Base-by-base conservation (phyloP, 2,329 filamentous ascomycete species). In the Alternaria solani region DNA sequence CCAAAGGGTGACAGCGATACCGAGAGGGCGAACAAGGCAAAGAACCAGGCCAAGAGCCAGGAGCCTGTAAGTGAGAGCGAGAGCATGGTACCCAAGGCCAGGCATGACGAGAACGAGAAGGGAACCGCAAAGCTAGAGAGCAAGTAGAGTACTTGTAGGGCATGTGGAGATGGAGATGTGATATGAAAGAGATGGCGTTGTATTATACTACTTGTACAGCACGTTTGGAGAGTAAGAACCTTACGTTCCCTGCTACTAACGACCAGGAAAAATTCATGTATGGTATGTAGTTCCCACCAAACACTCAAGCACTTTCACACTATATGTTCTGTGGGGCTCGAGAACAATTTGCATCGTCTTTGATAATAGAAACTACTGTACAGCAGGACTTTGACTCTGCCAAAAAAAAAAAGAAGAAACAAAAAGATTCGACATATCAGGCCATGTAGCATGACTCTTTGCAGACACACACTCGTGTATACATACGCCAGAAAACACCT, bases 61-160 rank as follows among this genome's bases (percentile, higher is more conserved):
- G 51, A 65, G 32, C 48, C 54, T 8, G 58, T 60, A 49, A 76
- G 74, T 51, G 83, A 86, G 73, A 78, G 74, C 41, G 81, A 83
- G 7, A 68, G 74, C 9, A 63, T 83, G 16, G 75, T 87, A 8
- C 83, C 84, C 20, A 85, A 83, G 74, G 81, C 83, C 38, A 80
- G 77, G 63, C 81, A 84, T 65, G 83, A 86, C 67, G 74, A 76
- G 80, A 23, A 75, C 34, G 56, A 60, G 4, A 44, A 23, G 32
- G 57, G 62, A 7, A 55, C 53, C 2, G 49, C 41, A 23, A 51
- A 16, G 30, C 28, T 55, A 23, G 52, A 52, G 18, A 53, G 41
- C 32, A 57, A 49, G 42, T 56, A 59, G 32, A 34, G 5, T 5
- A n/a, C 20, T 3, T 28, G 0, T 42, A 32, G 16, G 26, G 3